These are phyloP conservation scores for Axilococcus clingmanii DNA, from an alignment of 139 green algal species.

Conservation along the genomic window DNA sequence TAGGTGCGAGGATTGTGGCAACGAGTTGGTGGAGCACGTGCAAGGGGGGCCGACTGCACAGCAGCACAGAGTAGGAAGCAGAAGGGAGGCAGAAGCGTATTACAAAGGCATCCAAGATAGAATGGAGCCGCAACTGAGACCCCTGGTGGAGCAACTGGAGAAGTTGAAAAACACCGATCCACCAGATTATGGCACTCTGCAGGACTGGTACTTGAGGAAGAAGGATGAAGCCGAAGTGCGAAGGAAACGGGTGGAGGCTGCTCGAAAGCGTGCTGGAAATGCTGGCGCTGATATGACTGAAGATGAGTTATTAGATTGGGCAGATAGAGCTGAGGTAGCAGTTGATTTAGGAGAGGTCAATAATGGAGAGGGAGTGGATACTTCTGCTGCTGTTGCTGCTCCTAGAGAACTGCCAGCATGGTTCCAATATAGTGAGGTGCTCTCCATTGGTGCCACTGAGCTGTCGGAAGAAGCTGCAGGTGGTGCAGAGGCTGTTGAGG, in stretches of 20 bases:
- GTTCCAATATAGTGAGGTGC: conserved; percentile 6
- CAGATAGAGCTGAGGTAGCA: conserved; percentile 18
- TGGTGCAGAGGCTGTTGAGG: conserved; percentile 5
- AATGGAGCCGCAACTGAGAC: not conserved
- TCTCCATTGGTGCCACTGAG: not conserved
- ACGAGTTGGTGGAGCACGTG: conserved; percentile 13
- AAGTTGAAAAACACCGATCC: conserved; percentile 16
- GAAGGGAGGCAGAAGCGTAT: not conserved
- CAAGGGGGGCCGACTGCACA: not conserved
- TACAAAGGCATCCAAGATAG: conserved; percentile 1
- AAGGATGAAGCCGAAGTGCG: conserved; percentile 3
- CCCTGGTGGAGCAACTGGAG: conserved; percentile 20
- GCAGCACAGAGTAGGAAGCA: not conserved
- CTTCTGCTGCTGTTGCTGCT: conserved; percentile 1
- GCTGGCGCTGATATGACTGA: conserved; percentile 12
- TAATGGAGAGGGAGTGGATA: not conserved
- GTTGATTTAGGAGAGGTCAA: conserved; percentile 8
- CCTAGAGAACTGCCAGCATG: conserved; percentile 28
- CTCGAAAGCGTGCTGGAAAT: conserved; percentile 1
- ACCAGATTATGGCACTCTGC: conserved; percentile 22
- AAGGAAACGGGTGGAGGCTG: conserved; percentile 1
- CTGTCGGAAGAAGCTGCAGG: not conserved
- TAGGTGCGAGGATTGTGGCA: conserved; percentile 22
- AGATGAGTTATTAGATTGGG: conserved; percentile 24
- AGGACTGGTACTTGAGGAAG: conserved; percentile 7